Conservation (phyloP, 2,329 filamentous ascomycete species). For the Botryotinia globosa region DNA sequence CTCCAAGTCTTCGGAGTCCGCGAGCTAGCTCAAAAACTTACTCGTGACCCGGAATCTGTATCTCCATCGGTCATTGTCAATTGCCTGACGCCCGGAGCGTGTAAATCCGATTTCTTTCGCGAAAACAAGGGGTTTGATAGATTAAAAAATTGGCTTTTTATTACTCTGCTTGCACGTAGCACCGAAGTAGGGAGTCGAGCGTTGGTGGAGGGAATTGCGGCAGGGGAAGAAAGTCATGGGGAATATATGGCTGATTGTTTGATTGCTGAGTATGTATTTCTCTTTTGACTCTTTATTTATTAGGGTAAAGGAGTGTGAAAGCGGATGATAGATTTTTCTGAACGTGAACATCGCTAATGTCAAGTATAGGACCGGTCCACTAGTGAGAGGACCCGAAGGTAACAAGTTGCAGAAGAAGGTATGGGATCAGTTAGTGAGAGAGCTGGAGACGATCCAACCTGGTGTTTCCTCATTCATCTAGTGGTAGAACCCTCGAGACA, state of each 20-base stretch:
- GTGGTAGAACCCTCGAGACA: neutral
- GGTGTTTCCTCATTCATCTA: neutral
- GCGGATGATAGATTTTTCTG: neutral
- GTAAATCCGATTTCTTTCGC: conserved; percentile 13
- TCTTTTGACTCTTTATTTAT: neutral
- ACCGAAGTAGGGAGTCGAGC: conserved; percentile 2
- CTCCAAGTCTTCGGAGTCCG: conserved; percentile 2
- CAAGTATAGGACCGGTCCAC: conserved; percentile 16
- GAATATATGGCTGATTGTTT: conserved; percentile 9
- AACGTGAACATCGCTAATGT: conserved; percentile 36
- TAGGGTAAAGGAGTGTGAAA: rapidly evolving
- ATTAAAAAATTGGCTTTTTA: conserved; percentile 4
- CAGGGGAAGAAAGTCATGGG: conserved; percentile 10
- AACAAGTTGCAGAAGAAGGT: conserved; percentile 39
- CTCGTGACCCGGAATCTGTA: neutral
- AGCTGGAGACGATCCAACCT: neutral
- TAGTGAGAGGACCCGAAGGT: conserved; percentile 28
- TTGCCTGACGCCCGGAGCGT: conserved; percentile 14
- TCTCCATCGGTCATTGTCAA: conserved; percentile 17
- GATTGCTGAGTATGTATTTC: neutral
- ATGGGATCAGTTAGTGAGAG: conserved; percentile 34
- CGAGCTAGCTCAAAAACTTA: conserved; percentile 4
- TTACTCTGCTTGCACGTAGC: neutral
- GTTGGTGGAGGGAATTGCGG: neutral
- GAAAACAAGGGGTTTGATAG: neutral